Base-by-base conservation (phyloP, 192 early-diverging fungal species). In the Umbelopsis isabellina region DNA sequence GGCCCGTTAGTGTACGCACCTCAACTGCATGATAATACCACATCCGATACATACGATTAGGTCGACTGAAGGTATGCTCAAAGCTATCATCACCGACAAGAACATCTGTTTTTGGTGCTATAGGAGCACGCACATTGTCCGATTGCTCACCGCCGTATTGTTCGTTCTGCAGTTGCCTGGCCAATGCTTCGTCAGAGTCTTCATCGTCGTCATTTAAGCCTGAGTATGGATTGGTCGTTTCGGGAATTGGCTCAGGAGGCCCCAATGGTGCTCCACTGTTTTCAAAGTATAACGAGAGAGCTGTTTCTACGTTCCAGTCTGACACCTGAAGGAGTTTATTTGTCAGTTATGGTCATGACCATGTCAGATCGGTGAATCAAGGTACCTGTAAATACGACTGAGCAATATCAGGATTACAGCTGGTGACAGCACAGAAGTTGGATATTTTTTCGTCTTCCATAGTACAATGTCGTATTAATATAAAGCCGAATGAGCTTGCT, bases 261-360 rank as follows among this genome's bases (percentile, higher is more conserved):
- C 69, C 70, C 71, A 65, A 45, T 66, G 71, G 49, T 69, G 75
- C 80, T 11, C 89, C 92, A 20, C 87, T 93, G 71, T 86, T 93
- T 71, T 95, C 95, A 72, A 94, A 82, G 75, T 88, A 97, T n/a
- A 97, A 77, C 46, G 89, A 77, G 48, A 97, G 79, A 4, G 95
- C 96, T 21, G 82, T 83, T 53, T 94, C 90, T 3, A 94, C 80
- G 69, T 89, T 81, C 33, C 89, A 89, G 44, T 94, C 91, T 1
- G 91, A 74, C 22, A 95, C 84, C 94, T 73, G 11, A 33, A 41
- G 6, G 22, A 12, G 49, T 76, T 18, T 66, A 12, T 46, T 20
- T 49, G 23, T 46, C 64, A 44, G 48, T 22, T 15, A 25, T 70
- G 16, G 37, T 44, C 10, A 13, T 48, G 23, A 25, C 49, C 2